Base-by-base conservation (phyloP, 139 green algal species). In the Picochlorum costavermella region DNA sequence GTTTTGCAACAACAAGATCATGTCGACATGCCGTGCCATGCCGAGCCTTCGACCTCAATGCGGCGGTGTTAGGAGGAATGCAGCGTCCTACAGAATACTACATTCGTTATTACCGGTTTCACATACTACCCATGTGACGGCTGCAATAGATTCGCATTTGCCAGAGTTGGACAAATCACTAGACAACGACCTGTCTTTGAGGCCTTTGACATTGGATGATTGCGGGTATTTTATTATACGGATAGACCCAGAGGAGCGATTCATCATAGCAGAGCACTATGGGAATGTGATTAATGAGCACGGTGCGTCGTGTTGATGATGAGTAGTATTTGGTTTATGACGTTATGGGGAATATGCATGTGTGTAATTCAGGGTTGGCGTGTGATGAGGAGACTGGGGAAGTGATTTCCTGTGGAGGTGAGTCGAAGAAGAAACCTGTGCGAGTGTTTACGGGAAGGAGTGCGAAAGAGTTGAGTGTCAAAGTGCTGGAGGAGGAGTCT, bases 331-430 rank as follows among this genome's bases (percentile, higher is more conserved):
- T 23, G 20, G 20, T 23, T 23, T 23, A 23, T 23, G 20, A 23
- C 20, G 20, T 23, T 23, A 23, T 23, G 20, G 20, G 20, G 20
- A 23, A 23, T 23, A 23, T 23, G 20, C 6, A 17, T 36, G 12
- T 36, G 37, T 28, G 14, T 56, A 16, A 20, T 8, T 11, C 33
- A 77, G 71, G 81, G 20, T 49, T 78, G 44, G 81, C 81, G 12
- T 87, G 81, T 59, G 81, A 87, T 59, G 75, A 78, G 5, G 74
- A 60, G 6, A 87, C 81, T 4, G 81, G 81, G 1, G 56, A 87
- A 37, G 60, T 70, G 25, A 87, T 87, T 37, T 79, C 81, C 1
- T 87, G 81, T 65, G 72, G 62, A 45, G 43, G 67, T 1, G 67
- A 55, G 17, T 80, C 75, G 28, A 62, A 60, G 25, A 62, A 60